These are phyloP conservation scores for Paspalum vaginatum DNA, from an alignment of 176 grass and related monocot genomes.

Conservation along the genomic window DNA sequence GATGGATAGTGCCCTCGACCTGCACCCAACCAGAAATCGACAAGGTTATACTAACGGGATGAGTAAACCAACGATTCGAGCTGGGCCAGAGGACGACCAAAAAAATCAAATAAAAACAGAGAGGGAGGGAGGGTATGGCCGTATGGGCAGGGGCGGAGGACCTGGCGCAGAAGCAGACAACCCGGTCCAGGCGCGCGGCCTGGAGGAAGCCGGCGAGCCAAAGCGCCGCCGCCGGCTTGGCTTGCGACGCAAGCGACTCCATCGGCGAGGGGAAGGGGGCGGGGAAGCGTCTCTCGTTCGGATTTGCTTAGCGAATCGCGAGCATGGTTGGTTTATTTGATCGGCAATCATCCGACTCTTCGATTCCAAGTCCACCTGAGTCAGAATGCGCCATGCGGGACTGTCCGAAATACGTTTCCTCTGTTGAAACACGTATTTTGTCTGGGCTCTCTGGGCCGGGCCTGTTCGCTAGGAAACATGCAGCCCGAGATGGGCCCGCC, in stretches of 20 bases:
- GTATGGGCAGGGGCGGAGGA: neutral
- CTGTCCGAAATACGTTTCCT: accelerated
- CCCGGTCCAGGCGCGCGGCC: conserved; percentile 75
- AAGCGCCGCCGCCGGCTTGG: conserved; percentile 58
- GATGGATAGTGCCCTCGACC: conserved; percentile 64
- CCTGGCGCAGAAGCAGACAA: conserved; percentile 76
- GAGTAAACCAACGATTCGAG: neutral
- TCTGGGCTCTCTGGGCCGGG: neutral
- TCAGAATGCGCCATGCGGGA: neutral
- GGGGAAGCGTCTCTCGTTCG: neutral
- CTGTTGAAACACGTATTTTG: neutral
- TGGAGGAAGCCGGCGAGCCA: conserved; percentile 90
- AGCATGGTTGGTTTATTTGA: conserved; percentile 23
- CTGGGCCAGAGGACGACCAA: neutral
- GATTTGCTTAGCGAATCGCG: neutral
- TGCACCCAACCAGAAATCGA: conserved; percentile 36
- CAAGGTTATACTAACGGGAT: conserved; percentile 25
- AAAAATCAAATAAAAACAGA: neutral
- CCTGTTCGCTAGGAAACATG: neutral
- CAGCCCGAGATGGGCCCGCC: neutral
- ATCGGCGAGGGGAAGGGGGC: conserved; percentile 23
- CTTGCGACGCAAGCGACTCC: conserved; percentile 68
- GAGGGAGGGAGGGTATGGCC: too few relatives aligned
- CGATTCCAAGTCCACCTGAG: conserved; percentile 17
- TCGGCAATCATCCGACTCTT: conserved; percentile 20